A percentile compares a stretch with the other conserved stretches of the same genome.
phyloP scores from a whole-genome alignment of 805 yeast species.

The Metschnikowia arizonensis region DNA sequence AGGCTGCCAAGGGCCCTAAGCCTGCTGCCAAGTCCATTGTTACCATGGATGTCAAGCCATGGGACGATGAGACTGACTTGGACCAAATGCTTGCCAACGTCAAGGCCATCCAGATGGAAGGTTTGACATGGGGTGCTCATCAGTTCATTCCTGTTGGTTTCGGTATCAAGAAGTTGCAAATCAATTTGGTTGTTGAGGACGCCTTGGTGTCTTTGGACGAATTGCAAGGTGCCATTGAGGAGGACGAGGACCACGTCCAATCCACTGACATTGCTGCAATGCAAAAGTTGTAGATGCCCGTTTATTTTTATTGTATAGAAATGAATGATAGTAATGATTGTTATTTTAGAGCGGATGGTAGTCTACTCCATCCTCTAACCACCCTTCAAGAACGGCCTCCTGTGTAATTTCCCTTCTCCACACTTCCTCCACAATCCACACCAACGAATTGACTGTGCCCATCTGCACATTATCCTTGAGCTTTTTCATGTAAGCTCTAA shows the following conservation, averaged over 20 bases:
- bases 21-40: conserved; percentile 98
- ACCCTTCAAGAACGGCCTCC: conserved; percentile 43
- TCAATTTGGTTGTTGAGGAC: conserved; percentile 97
- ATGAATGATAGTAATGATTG: no score
- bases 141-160: conserved; percentile 95
- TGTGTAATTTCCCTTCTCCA: conserved; percentile 44
- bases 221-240: conserved; percentile 72
- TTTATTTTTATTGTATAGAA: conserved; percentile 24
- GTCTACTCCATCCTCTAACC: conserved; percentile 51
- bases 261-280: conserved; percentile 98
- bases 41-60: conserved; percentile 97
- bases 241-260: conserved; percentile 98
- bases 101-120: conserved; percentile 81
- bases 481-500: conserved; percentile 35
- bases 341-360: conserved; percentile 40
- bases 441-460: conserved; percentile 48
- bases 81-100: conserved; percentile 84
- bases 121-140: conserved; percentile 98
- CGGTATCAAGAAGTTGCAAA: conserved; percentile 99
- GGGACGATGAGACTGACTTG: conserved; percentile 99
- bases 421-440: conserved; percentile 39
- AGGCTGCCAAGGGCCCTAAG: conserved; percentile 95
- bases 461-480: conserved; percentile 48
- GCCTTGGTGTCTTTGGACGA: conserved; percentile 91
- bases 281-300: conserved; percentile 74